A percentile compares a stretch with the other conserved stretches of the same genome.
Conservation (phyloP, 2,329 filamentous ascomycete genomes). For the Colletotrichum neosansevieriae region DNA sequence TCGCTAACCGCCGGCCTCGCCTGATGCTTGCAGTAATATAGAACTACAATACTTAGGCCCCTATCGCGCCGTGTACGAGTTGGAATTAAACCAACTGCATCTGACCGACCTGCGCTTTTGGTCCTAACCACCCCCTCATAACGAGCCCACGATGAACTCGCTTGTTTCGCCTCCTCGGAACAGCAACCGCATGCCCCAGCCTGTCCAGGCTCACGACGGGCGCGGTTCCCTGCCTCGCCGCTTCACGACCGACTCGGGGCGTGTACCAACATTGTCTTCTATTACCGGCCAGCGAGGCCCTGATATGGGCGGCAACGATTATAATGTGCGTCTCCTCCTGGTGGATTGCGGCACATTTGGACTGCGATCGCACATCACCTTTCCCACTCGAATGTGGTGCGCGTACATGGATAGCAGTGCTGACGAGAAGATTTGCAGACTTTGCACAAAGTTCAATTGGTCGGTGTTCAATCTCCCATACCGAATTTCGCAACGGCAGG, state of each 20-base stretch:
- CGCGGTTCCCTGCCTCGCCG: slow-evolving; percentile 86
- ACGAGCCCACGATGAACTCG: slow-evolving; percentile 80
- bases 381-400: background rate
- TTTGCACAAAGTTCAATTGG: slow-evolving; percentile 81
- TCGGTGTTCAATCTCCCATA: slow-evolving; percentile 60
- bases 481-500: background rate
- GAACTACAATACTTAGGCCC: slow-evolving; percentile 46
- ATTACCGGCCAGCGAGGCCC: slow-evolving; percentile 65
- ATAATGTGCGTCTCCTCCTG: slow-evolving; percentile 52
- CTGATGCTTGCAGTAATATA: slow-evolving; percentile 49
- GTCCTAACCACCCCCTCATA: slow-evolving; percentile 80
- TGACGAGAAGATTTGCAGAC: slow-evolving; percentile 58
- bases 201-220: slow-evolving; percentile 70
- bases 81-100: slow-evolving; percentile 53
- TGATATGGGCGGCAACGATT: slow-evolving; percentile 62
- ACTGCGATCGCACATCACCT: too few relatives aligned
- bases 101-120: slow-evolving; percentile 87
- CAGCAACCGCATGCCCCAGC: slow-evolving; percentile 71
- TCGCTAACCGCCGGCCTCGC: slow-evolving; percentile 36
- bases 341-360: background rate
- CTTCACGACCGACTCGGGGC: slow-evolving; percentile 92
- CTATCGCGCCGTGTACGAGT: slow-evolving; percentile 56
- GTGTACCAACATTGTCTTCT: slow-evolving; percentile 80
- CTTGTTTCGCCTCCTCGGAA: slow-evolving; percentile 81
- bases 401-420: slow-evolving; percentile 3